These are phyloP conservation scores for Tulasnella sp. DNA, from an alignment of 768 basidiomycete species.

Conservation along the genomic window DNA sequence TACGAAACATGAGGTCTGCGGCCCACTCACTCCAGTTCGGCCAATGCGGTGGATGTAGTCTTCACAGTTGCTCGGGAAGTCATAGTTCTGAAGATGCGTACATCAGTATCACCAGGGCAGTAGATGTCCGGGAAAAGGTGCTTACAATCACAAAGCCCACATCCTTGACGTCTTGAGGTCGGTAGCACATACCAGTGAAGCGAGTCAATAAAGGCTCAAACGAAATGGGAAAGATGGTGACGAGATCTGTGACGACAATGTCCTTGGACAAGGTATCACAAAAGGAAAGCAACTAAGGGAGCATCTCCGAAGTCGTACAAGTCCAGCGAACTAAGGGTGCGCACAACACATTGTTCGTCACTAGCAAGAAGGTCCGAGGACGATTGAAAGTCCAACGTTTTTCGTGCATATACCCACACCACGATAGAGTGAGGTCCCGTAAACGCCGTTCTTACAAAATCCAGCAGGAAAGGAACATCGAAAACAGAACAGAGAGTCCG, in stretches of 20 bases:
- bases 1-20: neutral
- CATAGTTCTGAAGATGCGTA: slow-evolving; percentile 68
- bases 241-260: slow-evolving; percentile 7
- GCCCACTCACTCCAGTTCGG: slow-evolving; percentile 74
- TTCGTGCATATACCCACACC: slow-evolving; percentile 6
- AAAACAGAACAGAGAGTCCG: neutral
- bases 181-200: slow-evolving; percentile 35
- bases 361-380: slow-evolving; percentile 17
- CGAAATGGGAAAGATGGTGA: neutral
- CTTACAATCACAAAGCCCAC: slow-evolving; percentile 94
- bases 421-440: neutral
- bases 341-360: slow-evolving; percentile 18
- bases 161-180: slow-evolving; percentile 88
- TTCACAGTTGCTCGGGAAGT: slow-evolving; percentile 97
- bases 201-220: slow-evolving; percentile 37
- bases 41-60: slow-evolving; percentile 99
- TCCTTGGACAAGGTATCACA: slow-evolving; percentile 30
- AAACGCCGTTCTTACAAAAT: slow-evolving; percentile 7
- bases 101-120: slow-evolving; percentile 29
- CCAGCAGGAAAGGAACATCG: slow-evolving; percentile 14
- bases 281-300: slow-evolving; percentile 33
- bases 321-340: slow-evolving; percentile 3
- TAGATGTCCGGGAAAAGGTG: slow-evolving; percentile 33
- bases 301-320: slow-evolving; percentile 31
- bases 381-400: slow-evolving; percentile 7